Evolutionary conservation across 352 stramenopile genomes (phyloP).

Genomic region (Phytopythium mirpurense): DNA sequence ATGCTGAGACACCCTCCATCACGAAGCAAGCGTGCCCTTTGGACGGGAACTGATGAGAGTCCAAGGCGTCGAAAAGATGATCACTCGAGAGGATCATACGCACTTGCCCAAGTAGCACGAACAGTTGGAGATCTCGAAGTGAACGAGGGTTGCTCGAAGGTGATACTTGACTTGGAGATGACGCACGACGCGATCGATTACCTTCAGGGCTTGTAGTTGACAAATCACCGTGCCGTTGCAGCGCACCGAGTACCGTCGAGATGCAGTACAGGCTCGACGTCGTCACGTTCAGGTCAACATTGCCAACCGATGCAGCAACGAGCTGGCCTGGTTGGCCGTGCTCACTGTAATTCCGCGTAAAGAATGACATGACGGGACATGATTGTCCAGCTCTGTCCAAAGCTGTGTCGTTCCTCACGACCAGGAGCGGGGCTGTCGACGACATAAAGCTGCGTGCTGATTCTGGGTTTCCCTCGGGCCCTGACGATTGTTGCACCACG

Average conservation of each 20-base stretch:
- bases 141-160: not conserved
- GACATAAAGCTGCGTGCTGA: not conserved
- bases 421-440: slow-evolving; percentile 29
- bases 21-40: slow-evolving; percentile 32
- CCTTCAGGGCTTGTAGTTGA: not conserved
- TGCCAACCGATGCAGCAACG: slow-evolving; percentile 41
- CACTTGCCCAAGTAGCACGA: slow-evolving; percentile 36
- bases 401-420: slow-evolving; percentile 10
- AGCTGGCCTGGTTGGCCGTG: slow-evolving; percentile 15
- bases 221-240: not conserved
- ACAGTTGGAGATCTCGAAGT: slow-evolving; percentile 27
- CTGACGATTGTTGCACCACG: slow-evolving; percentile 4
- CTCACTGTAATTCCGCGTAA: slow-evolving; percentile 50
- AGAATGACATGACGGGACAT: slow-evolving; percentile 32
- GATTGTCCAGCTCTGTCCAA: slow-evolving; percentile 12
- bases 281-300: slow-evolving; percentile 35
- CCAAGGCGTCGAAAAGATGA: slow-evolving; percentile 23
- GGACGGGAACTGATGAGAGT: slow-evolving; percentile 7
- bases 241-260: slow-evolving; percentile 16
- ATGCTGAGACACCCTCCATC: slow-evolving; percentile 39
- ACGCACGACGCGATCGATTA: not conserved
- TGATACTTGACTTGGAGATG: not conserved
- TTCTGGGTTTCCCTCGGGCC: not conserved
- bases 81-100: slow-evolving; percentile 50
- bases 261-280: slow-evolving; percentile 40